Base-by-base conservation (phyloP, 257 asterid genomes). In the Fraxinus cuspidata region DNA sequence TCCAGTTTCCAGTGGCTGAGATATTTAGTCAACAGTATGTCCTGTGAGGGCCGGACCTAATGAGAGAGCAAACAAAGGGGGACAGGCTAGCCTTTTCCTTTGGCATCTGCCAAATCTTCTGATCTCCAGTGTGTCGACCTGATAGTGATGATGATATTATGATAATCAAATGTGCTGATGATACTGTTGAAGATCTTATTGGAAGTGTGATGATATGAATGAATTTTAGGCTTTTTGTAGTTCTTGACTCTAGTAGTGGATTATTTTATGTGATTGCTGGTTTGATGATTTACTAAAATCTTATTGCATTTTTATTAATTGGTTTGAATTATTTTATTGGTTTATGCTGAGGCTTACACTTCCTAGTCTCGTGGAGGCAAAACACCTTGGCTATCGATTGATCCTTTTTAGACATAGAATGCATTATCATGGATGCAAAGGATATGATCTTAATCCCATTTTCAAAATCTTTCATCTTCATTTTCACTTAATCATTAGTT, bases 11-110 rank as follows among this genome's bases (percentile, higher is more conserved):
- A 23, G 53, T 64, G 12, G 12, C 44, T 38, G 44, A 38, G 44
- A 38, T 51, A 51, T 69, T 34, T 15, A 68, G 38, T 78, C 80
- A 76, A 67, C 51, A 40, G 25, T 32, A 38, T 34, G 74, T 73
- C 72, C 23, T 34, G 25, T 53, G 58, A 63, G 73, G 10, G 27
- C 9, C n/a, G 65, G 64, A 53, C 64, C 9, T 53, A 19, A 6
- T 51, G 63, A 51, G 21, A 16, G 63, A 18, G 63, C 63, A 51
- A 51, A 19, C 23, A 18, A 51, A 53, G 56, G 25, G 56, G 25
- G 64, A 53, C 3, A 1, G 64, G 27, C 64, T 53, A 18, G 64
- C 64, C 64, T 53, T 53, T 53, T 53, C 64, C 64, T 53, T 53
- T 53, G 64, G n/a, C n/a, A n/a, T 23, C 58, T 51, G 64, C 64